Base-by-base conservation (phyloP, 208 protist genomes). In the Crithidia mellificae region DNA sequence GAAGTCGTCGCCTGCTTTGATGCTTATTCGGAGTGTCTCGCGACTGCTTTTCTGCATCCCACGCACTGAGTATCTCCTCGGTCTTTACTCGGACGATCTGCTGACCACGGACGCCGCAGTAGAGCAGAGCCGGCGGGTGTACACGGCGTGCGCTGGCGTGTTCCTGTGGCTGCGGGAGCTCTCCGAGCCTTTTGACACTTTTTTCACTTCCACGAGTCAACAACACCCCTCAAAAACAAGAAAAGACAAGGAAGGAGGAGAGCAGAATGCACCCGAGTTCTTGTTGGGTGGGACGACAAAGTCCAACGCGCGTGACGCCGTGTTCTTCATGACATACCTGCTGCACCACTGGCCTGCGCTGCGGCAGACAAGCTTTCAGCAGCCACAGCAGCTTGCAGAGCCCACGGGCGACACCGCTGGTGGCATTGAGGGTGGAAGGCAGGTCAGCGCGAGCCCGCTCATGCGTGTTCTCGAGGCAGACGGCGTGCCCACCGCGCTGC, bases 261-360 rank as follows among this genome's bases (percentile, higher is more conserved):
- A n/a, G n/a, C n/a, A n/a, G n/a, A n/a, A 11, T 38, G 34, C 34
- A 5, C 5, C 5, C 7, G 34, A 38, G 34, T 63, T 52, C 55
- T 39, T 46, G n/a, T 74, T 83, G 1, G 91, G 88, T 61, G 89
- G 89, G 24, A 81, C 78, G 11, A 59, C 39, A 3, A 76, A 88
- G 27, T 51, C 74, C 0, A 76, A 88, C 41, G 86, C 85, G 14
- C 12, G 86, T 6, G 89, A 94, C 39, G 80, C 84, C 0, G 66
- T 68, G 22, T 94, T 91, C 66, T 94, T 92, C 50, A 57, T 90
- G 2, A 77, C 74, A 15, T 70, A 80, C 44, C 73, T 74, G 17
- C 54, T 70, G 8, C 39, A 72, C 25, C 64, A 77, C 57, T 77
- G 68, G 56, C 32, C 49, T 2, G 20, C 59, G 20, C 30, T 41